phyloP scores from a whole-genome alignment of 2,329 filamentous ascomycete species.

The Fusarium sp. region DNA sequence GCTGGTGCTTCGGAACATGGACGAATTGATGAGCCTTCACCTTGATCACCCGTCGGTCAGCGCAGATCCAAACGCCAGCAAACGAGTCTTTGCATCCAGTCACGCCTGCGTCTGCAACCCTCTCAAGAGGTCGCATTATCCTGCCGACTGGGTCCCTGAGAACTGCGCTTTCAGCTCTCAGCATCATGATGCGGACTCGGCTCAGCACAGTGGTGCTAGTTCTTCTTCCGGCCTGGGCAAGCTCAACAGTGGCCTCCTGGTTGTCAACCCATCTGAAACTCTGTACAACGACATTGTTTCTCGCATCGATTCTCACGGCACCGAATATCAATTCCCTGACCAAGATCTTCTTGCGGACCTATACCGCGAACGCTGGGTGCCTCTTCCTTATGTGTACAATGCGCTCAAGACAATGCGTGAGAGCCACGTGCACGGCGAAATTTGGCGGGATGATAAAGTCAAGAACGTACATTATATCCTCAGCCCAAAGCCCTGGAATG shows the following conservation, averaged over 20 bases:
- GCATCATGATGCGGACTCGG: not conserved
- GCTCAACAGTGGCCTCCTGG: conserved; percentile 22
- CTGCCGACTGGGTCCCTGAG: not conserved
- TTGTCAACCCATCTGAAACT: conserved; percentile 5
- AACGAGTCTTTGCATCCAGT: conserved; percentile 20
- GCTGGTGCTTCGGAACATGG: conserved; percentile 17
- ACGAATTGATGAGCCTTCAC: conserved; percentile 18
- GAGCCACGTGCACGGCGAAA: not conserved
- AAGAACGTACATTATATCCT: conserved; percentile 31
- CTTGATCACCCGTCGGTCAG: not conserved
- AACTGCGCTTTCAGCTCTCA: conserved; percentile 25
- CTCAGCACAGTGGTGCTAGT: not conserved
- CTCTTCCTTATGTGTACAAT: conserved; percentile 17
- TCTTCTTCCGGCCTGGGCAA: not conserved
- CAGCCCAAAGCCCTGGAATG: conserved; percentile 21
- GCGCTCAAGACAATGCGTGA: conserved; percentile 18
- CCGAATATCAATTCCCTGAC: conserved; percentile 5
- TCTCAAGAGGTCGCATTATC: conserved; percentile 9
- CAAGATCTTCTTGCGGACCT: conserved; percentile 22
- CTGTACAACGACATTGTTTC: not conserved
- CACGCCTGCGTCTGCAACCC: conserved; percentile 31
- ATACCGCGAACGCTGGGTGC: conserved; percentile 6
- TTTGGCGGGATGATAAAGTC: conserved; percentile 19
- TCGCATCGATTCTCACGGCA: not conserved
- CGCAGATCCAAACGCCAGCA: accelerated